These are phyloP conservation scores for Castanea sativa DNA, from an alignment of 306 rosid species.

Conservation along the genomic window DNA sequence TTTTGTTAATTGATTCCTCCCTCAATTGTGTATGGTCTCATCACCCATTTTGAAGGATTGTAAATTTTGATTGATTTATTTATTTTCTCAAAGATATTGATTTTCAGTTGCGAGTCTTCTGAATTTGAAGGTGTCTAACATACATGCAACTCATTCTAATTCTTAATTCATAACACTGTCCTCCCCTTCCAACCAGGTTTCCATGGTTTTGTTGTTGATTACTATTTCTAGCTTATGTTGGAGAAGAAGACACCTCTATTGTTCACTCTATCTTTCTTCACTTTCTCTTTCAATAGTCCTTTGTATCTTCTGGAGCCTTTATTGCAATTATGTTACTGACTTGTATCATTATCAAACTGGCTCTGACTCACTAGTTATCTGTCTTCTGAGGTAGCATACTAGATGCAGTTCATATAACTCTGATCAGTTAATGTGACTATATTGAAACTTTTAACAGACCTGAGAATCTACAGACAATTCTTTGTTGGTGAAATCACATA, in stretches of 20 bases:
- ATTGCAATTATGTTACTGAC: not conserved
- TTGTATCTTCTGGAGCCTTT: not conserved
- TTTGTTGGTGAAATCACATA: not conserved
- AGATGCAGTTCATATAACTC: not conserved
- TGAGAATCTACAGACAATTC: not conserved
- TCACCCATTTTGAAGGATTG: not conserved
- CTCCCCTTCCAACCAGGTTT: not conserved
- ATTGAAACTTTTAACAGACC: not conserved
- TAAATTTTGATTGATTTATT: not conserved
- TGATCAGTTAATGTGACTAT: not conserved
- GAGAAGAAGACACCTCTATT: not conserved
- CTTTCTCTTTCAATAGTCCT: not conserved
- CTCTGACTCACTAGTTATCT: not conserved
- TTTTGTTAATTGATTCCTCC: not conserved
- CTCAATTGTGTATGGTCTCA: not conserved
- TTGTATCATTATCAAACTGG: not conserved
- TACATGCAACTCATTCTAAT: not conserved
- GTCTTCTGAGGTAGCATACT: not conserved
- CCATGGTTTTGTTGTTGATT: not conserved
- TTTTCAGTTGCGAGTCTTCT: not conserved
- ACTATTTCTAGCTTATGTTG: not conserved
- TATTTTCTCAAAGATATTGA: not conserved
- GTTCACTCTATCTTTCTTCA: not conserved
- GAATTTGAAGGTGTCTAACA: not conserved
- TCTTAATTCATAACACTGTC: not conserved